phyloP scores from a whole-genome alignment of 2,329 filamentous ascomycete species.

The Phyllosticta paracitricarpa region DNA sequence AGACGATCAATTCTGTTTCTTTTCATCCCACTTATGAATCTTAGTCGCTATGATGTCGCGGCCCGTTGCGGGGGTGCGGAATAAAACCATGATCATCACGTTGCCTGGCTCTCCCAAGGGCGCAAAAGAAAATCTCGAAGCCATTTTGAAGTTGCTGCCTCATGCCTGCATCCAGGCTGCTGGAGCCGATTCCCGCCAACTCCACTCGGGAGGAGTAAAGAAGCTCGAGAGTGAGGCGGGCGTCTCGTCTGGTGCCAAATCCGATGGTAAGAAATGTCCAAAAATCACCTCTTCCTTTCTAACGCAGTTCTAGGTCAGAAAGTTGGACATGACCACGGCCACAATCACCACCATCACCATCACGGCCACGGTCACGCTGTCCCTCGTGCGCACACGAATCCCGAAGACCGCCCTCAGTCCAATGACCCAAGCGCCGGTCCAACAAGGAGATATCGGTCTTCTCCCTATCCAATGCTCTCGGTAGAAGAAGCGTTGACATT shows the following conservation, averaged over 20 bases:
- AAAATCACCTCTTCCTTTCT: background rate
- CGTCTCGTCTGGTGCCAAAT: constrained; percentile 29
- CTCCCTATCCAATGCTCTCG: constrained; percentile 84
- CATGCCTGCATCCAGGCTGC: constrained; percentile 90
- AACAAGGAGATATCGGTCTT: constrained; percentile 66
- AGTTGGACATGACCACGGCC: constrained; percentile 42
- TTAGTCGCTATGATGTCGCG: constrained; percentile 93
- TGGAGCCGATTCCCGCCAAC: constrained; percentile 65
- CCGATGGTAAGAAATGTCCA: constrained; percentile 13
- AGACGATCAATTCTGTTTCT: constrained; percentile 25
- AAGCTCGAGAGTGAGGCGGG: constrained; percentile 79
- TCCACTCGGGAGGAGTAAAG: constrained; percentile 74
- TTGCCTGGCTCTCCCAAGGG: constrained; percentile 92
- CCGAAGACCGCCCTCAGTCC: constrained; percentile 46
- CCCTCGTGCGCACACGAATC: constrained; percentile 60
- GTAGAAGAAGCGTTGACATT: constrained; percentile 69
- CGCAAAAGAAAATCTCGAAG: constrained; percentile 83
- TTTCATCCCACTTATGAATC: constrained; percentile 1
- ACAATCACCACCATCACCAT: too few species aligned
- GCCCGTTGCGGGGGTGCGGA: constrained; percentile 78
- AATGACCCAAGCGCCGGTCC: constrained; percentile 52
- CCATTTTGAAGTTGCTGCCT: constrained; percentile 79
- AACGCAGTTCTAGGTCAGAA: background rate
- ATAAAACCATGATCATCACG: constrained; percentile 74
- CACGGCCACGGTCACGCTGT: constrained; percentile 49